These are phyloP conservation scores for Lindgomyces ingoldianus DNA, from an alignment of 495 filamentous ascomycete genomes.

Conservation along the genomic window DNA sequence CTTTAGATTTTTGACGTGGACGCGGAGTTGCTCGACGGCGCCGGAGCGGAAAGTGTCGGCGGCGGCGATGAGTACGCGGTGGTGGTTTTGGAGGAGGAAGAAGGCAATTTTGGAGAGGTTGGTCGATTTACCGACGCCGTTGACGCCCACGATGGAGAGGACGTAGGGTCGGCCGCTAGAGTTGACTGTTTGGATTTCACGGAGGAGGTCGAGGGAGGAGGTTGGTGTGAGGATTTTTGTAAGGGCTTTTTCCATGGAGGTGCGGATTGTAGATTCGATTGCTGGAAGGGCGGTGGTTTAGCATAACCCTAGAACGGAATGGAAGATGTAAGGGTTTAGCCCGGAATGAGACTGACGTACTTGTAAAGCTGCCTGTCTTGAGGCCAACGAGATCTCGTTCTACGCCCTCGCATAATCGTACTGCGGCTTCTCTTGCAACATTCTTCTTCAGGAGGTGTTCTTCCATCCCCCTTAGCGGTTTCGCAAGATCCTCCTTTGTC, in stretches of 20 bases:
- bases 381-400: slow-evolving; percentile 84
- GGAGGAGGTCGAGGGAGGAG: slow-evolving; percentile 87
- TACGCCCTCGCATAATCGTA: slow-evolving; percentile 87
- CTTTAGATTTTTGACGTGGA: slow-evolving; percentile 86
- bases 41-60: slow-evolving; percentile 98
- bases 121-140: slow-evolving; percentile 96
- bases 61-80: slow-evolving; percentile 90
- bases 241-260: slow-evolving; percentile 85
- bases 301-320: neutral
- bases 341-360: slow-evolving; percentile 46
- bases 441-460: slow-evolving; percentile 95
- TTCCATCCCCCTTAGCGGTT: slow-evolving; percentile 92
- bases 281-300: slow-evolving; percentile 45
- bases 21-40: slow-evolving; percentile 93
- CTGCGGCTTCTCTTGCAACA: slow-evolving; percentile 89
- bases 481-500: slow-evolving; percentile 82
- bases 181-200: slow-evolving; percentile 82
- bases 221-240: slow-evolving; percentile 95
- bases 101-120: slow-evolving; percentile 96
- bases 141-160: slow-evolving; percentile 96
- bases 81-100: slow-evolving; percentile 95
- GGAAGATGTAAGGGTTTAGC: neutral
- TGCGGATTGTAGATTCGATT: slow-evolving; percentile 76
- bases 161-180: slow-evolving; percentile 79
- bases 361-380: slow-evolving; percentile 91